phyloP scores from a whole-genome alignment of 1,284 basidiomycete genomes.

The Boletus hoseneyae region DNA sequence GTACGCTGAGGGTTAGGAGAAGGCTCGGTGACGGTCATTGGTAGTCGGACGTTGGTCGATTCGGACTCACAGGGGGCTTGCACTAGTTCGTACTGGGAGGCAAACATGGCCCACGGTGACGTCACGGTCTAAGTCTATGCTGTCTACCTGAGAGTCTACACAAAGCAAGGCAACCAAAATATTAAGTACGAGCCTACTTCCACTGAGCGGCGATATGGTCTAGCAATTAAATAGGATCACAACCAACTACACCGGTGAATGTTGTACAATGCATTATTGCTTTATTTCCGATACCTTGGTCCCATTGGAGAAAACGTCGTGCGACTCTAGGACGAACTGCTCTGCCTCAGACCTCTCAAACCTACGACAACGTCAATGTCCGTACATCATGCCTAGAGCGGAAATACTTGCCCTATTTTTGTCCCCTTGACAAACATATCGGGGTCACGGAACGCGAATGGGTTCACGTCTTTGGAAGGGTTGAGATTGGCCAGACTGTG shows the following conservation, averaged over 20 bases:
- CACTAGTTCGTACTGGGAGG: conserved; percentile 1
- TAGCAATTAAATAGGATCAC: conserved; percentile 14
- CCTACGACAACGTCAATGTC: conserved; percentile 37
- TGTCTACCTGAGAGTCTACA: no score
- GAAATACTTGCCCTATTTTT: conserved; percentile 59
- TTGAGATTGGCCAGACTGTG: conserved; percentile 88
- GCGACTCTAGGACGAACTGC: conserved; percentile 57
- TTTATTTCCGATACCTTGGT: conserved; percentile 27
- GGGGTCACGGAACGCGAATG: conserved; percentile 89
- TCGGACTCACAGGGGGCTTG: neutral
- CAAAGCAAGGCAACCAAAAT: neutral
- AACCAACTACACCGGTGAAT: conserved; percentile 2
- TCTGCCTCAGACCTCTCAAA: conserved; percentile 77
- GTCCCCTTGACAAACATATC: conserved; percentile 79
- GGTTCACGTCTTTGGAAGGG: conserved; percentile 77
- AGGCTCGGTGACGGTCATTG: conserved; percentile 6
- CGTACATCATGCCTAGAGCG: conserved; percentile 2
- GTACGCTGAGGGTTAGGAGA: neutral
- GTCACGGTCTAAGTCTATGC: conserved; percentile 14
- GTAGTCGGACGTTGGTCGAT: neutral
- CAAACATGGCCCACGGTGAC: conserved; percentile 14
- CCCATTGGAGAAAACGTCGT: conserved; percentile 40
- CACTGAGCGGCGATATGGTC: conserved; percentile 24
- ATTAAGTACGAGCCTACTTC: conserved; percentile 2
- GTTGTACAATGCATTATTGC: conserved; percentile 16